Conservation (phyloP, 352 stramenopile species). For the Peronospora farinosa region DNA sequence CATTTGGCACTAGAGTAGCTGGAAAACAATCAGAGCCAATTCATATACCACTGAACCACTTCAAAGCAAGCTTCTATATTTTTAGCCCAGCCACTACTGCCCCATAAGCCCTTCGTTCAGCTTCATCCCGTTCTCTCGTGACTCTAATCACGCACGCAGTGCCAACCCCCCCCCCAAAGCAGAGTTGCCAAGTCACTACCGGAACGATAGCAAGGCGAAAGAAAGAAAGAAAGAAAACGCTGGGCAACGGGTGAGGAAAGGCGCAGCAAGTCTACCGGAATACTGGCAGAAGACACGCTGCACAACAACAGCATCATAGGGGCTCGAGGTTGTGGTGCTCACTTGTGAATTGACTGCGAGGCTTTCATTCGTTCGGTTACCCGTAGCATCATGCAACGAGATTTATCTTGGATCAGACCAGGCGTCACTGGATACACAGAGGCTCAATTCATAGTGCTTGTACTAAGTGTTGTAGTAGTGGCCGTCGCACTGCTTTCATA, state of each 20-base stretch:
- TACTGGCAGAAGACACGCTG: slow-evolving; percentile 3
- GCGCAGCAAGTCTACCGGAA: slow-evolving; percentile 20
- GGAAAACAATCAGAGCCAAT: neutral
- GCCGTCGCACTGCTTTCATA: slow-evolving; percentile 66
- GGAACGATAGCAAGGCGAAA: slow-evolving; percentile 6
- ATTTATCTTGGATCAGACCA: slow-evolving; percentile 17
- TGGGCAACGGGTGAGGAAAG: slow-evolving; percentile 30
- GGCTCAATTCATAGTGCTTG: slow-evolving; percentile 46
- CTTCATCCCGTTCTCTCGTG: slow-evolving; percentile 3
- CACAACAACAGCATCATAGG: neutral
- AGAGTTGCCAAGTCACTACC: neutral
- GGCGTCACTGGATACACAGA: slow-evolving; percentile 33
- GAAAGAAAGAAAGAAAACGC: slow-evolving; percentile 20
- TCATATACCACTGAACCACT: neutral
- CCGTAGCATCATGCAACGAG: slow-evolving; percentile 14
- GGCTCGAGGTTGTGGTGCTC: no score
- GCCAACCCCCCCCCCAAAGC: no score
- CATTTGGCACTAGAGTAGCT: no score
- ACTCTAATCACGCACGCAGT: neutral
- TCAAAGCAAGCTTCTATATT: slow-evolving; percentile 7
- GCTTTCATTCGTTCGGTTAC: neutral
- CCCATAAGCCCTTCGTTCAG: slow-evolving; percentile 7
- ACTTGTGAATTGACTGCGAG: slow-evolving; percentile 9
- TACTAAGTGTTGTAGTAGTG: slow-evolving; percentile 47
- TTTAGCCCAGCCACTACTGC: neutral